Base-by-base conservation (phyloP, 495 filamentous ascomycete species). In the Aspergillus leporis region DNA sequence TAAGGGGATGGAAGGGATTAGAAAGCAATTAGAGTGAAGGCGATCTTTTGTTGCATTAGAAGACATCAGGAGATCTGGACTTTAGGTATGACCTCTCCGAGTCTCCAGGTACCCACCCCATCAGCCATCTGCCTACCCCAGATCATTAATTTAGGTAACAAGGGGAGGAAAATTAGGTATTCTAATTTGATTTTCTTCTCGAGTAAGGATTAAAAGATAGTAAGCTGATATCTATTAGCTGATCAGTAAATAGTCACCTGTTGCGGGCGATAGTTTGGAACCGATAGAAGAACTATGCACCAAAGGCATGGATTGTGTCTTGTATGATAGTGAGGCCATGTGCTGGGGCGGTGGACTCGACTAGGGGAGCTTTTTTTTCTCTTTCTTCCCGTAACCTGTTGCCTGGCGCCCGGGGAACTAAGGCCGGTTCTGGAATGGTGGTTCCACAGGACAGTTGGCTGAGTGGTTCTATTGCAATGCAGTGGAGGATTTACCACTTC, bases 361-460 rank as follows among this genome's bases (percentile, higher is more conserved):
- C 16, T 41, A 41, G 38, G 38, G 12, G 38, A 14, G 12, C 2
- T 41, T 41, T 16, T 41, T 41, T 41, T 41, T n/a, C 12, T n/a
- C 16, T 16, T 41, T 41, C 16, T n/a, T 41, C n/a, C 38, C n/a
- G 38, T 41, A 41, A 41, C 38, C 38, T 41, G 38, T 41, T 41
- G 38, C 38, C 38, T 41, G 38, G 38, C 14, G 38, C 14, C 38
- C 6, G 12, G 38, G 38, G 38, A 41, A 6, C 38, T 41, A 41
- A 16, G 13, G 6, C 38, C 38, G 12, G 1, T 41, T 41, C 14
- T 16, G 38, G 38, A 41, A 41, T 51, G 30, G 49, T 14, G 13
- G 49, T 51, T 32, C 49, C 49, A 51, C 49, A 32, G 34, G 49
- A 51, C 49, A 51, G 49, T 51, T 51, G 49, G 30, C 49, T 51